These are phyloP conservation scores for Pseudozyma tsukubaensis DNA, from an alignment of 1,284 basidiomycete species.

Conservation along the genomic window DNA sequence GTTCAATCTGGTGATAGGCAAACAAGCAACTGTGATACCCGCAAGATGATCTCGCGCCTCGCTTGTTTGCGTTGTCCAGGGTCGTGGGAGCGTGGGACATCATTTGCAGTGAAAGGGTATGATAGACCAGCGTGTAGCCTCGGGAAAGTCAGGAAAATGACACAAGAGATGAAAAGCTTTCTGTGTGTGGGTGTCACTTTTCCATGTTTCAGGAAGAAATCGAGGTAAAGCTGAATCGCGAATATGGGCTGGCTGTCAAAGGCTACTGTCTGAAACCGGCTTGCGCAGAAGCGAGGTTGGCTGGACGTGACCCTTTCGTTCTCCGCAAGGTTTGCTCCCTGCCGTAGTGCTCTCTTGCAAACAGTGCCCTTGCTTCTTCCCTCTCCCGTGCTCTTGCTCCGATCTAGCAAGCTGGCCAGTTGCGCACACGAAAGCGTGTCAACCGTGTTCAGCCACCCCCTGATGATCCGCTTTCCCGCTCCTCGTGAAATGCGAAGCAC, in stretches of 20 bases:
- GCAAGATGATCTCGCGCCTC: constrained; percentile 4
- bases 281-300: constrained; percentile 17
- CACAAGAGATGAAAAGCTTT: no score
- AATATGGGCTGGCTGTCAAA: constrained; percentile 8
- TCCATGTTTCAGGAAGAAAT: constrained; percentile 21
- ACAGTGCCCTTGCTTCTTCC: neutral
- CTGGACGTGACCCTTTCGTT: constrained; percentile 8
- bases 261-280: constrained; percentile 18
- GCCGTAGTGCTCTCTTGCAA: constrained; percentile 8
- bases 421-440: neutral
- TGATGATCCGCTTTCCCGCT: constrained; percentile 12
- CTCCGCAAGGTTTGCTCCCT: constrained; percentile 18
- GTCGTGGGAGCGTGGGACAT: constrained; percentile 1
- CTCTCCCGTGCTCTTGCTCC: neutral
- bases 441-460: constrained; percentile 12
- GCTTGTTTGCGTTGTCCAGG: constrained; percentile 2
- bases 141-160: no score
- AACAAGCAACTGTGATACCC: constrained; percentile 4
- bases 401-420: neutral
- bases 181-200: neutral
- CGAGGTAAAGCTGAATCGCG: neutral
- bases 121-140: no score
- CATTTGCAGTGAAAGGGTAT: neutral
- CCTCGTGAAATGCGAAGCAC: constrained; percentile 5
- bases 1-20: neutral